phyloP scores from a whole-genome alignment of 1,139 yeast species.

The Waltiozyma sp. region DNA sequence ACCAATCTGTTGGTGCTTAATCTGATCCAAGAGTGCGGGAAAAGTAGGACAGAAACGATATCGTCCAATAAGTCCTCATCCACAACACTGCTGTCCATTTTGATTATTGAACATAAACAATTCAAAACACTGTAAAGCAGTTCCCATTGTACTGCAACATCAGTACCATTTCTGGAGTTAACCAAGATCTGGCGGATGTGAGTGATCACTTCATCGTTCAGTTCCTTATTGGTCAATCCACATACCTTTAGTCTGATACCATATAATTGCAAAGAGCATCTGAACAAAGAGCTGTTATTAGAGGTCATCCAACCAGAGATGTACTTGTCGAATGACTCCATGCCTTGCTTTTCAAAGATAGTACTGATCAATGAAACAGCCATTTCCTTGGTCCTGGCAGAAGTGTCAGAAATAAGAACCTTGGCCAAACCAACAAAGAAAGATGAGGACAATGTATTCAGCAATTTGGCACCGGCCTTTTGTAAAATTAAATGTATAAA shows the following conservation, averaged over 20 bases:
- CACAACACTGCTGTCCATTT: slow-evolving; percentile 9
- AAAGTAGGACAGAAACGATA: slow-evolving; percentile 48
- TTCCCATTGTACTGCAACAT: slow-evolving; percentile 54
- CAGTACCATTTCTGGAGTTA: slow-evolving; percentile 26
- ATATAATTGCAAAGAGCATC: slow-evolving; percentile 72
- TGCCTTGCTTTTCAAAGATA: slow-evolving; percentile 42
- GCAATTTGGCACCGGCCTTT: slow-evolving; percentile 53
- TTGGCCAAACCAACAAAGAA: slow-evolving; percentile 77
- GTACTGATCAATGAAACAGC: slow-evolving; percentile 53
- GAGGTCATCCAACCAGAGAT: slow-evolving; percentile 57
- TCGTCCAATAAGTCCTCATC: slow-evolving; percentile 29
- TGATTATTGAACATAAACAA: slow-evolving; percentile 31
- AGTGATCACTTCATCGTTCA: slow-evolving; percentile 29
- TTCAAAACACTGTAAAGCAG: slow-evolving; percentile 56
- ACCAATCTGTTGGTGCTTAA: slow-evolving; percentile 54
- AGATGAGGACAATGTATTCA: slow-evolving; percentile 55
- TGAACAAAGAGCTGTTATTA: slow-evolving; percentile 41
- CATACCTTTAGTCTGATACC: slow-evolving; percentile 47
- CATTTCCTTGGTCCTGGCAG: slow-evolving; percentile 78
- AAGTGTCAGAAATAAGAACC: slow-evolving; percentile 68
- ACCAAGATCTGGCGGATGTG: slow-evolving; percentile 31
- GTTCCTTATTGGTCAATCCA: slow-evolving; percentile 24
- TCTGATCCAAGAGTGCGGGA: slow-evolving; percentile 91
- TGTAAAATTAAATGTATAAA: slow-evolving; percentile 58
- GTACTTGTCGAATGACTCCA: slow-evolving; percentile 44